Evolutionary conservation across 768 basidiomycete genomes (phyloP).

Genomic region (Suillus tomentosus): DNA sequence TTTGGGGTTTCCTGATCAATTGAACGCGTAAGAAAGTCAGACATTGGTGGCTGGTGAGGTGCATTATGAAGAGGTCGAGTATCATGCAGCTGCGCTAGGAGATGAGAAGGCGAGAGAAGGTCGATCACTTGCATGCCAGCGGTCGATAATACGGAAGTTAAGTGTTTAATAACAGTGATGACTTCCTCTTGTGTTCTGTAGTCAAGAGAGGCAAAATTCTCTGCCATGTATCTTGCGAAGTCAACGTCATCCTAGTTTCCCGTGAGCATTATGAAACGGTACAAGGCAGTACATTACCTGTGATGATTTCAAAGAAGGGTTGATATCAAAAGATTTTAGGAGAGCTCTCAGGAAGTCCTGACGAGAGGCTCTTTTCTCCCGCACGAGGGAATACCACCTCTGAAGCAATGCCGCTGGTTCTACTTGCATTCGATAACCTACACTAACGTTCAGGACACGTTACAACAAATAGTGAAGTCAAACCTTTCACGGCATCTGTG

Average conservation of each 20-base stretch:
- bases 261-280: neutral
- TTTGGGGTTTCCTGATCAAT: conserved; percentile 7
- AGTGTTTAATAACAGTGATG: conserved; percentile 76
- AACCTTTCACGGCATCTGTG: conserved; percentile 55
- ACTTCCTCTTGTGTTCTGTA: conserved; percentile 97
- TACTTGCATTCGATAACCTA: conserved; percentile 69
- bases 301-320: conserved; percentile 52
- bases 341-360: conserved; percentile 88
- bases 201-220: conserved; percentile 90
- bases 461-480: neutral
- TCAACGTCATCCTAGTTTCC: conserved; percentile 70
- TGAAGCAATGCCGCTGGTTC: conserved; percentile 76
- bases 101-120: conserved; percentile 66
- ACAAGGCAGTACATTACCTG: conserved; percentile 44
- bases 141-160: conserved; percentile 76
- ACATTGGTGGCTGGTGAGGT: conserved; percentile 12
- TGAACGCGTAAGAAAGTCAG: neutral
- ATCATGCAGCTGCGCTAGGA: conserved; percentile 61
- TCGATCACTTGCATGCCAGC: conserved; percentile 84
- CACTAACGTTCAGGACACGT: conserved; percentile 8
- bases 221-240: conserved; percentile 90
- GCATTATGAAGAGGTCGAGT: conserved; percentile 15
- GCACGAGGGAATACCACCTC: conserved; percentile 88
- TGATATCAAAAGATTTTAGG: conserved; percentile 81
- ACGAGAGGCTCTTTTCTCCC: conserved; percentile 84